Evolutionary conservation across 352 stramenopile species (phyloP).

Genomic region (Phytophthora fragariaefolia): DNA sequence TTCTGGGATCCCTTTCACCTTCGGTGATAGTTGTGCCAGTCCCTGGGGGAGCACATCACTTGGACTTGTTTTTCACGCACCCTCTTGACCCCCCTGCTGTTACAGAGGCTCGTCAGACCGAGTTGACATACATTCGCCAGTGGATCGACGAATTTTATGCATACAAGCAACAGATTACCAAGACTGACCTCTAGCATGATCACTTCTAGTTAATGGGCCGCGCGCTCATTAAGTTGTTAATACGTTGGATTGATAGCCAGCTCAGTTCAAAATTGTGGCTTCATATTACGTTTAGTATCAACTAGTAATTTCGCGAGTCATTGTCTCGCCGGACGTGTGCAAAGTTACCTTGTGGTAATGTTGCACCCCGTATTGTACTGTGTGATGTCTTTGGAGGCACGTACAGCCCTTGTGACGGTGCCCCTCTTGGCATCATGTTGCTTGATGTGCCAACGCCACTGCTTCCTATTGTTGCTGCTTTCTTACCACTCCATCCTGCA

Average conservation of each 20-base stretch:
- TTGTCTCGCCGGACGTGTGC: constrained; percentile 34
- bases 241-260: neutral
- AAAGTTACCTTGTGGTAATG: constrained; percentile 30
- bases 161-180: constrained; percentile 25
- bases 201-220: neutral
- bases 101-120: constrained; percentile 39
- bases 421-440: constrained; percentile 25
- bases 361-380: constrained; percentile 37
- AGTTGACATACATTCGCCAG: constrained; percentile 53
- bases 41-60: constrained; percentile 55
- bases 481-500: constrained; percentile 33
- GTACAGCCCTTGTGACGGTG: constrained; percentile 40
- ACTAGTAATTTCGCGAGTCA: constrained; percentile 34
- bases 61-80: constrained; percentile 67
- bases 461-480: constrained; percentile 8
- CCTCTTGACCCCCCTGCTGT: constrained; percentile 52
- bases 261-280: constrained; percentile 35
- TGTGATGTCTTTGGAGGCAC: constrained; percentile 52
- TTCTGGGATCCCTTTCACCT: constrained; percentile 45
- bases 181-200: constrained; percentile 12
- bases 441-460: constrained; percentile 2
- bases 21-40: constrained; percentile 52
- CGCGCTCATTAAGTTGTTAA: neutral
- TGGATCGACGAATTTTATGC: constrained; percentile 64
- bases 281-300: constrained; percentile 28